A percentile compares a stretch with the other conserved stretches of the same genome.
phyloP scores from a whole-genome alignment of 2,329 filamentous ascomycete species.

The Venturiaceae sp. region DNA sequence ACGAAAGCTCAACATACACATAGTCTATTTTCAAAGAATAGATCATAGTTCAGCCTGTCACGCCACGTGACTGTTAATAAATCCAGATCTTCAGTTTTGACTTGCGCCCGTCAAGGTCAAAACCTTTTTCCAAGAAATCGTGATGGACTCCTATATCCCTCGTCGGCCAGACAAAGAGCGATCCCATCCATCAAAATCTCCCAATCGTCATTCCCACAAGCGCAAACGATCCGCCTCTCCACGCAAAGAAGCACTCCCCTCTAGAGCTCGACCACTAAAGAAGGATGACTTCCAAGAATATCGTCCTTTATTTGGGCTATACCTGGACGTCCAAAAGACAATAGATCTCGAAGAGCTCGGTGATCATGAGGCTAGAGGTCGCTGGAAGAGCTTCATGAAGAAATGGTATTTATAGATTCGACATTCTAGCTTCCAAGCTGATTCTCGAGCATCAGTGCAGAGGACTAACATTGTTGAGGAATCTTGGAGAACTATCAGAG shows the following conservation, averaged over 20 bases:
- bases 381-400: constrained; percentile 87
- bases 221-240: constrained; percentile 15
- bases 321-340: constrained; percentile 81
- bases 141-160: not conserved
- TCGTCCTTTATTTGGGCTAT: constrained; percentile 67
- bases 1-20: too few species aligned
- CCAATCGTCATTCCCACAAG: constrained; percentile 18
- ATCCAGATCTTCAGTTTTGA: not conserved
- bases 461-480: constrained; percentile 51
- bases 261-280: constrained; percentile 52
- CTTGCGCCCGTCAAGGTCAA: not conserved
- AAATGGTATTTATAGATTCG: constrained; percentile 57
- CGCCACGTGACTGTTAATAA: not conserved
- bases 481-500: constrained; percentile 73
- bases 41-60: not conserved
- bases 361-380: constrained; percentile 65
- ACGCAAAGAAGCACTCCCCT: constrained; percentile 43
- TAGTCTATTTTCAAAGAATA: too few species aligned
- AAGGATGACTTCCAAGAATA: constrained; percentile 60
- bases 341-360: constrained; percentile 58
- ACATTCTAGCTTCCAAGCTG: not conserved
- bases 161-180: not conserved
- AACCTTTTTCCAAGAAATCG: not conserved
- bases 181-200: not conserved
- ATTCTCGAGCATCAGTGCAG: not conserved